phyloP scores from a whole-genome alignment of 768 basidiomycete species.

The Tulasnella sp. region DNA sequence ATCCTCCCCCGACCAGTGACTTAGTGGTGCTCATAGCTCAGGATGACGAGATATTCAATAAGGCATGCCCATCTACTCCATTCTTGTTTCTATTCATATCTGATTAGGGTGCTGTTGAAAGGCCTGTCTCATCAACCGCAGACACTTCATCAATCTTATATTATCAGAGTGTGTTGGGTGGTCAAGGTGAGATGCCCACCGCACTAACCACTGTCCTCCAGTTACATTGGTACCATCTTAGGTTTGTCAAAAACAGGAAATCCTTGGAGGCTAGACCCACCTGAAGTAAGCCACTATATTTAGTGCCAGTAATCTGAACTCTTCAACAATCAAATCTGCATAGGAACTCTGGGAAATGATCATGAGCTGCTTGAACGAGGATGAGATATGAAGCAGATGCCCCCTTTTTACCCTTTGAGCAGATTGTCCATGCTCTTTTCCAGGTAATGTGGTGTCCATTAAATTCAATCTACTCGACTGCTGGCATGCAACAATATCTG shows the following conservation, averaged over 20 bases:
- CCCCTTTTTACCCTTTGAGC: not conserved
- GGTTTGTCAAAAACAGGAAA: conserved; percentile 53
- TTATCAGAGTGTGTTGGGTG: not conserved
- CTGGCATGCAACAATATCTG: too few relatives aligned
- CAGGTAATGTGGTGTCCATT: conserved; percentile 60
- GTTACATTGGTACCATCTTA: conserved; percentile 55
- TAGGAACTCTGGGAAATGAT: conserved; percentile 38
- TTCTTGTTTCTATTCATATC: too few relatives aligned
- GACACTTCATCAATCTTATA: conserved; percentile 19
- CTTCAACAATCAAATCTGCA: not conserved
- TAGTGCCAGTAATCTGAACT: not conserved
- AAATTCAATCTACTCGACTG: conserved; percentile 76
- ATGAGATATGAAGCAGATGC: not conserved
- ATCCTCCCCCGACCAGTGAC: conserved; percentile 15
- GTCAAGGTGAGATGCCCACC: not conserved
- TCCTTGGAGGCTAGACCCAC: conserved; percentile 49
- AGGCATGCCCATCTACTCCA: too few relatives aligned
- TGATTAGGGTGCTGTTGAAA: too few relatives aligned
- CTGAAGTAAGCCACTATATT: not conserved
- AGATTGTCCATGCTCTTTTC: not conserved
- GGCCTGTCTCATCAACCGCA: conserved; percentile 50
- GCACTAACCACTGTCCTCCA: conserved; percentile 66
- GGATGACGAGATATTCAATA: conserved; percentile 69
- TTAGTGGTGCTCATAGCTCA: conserved; percentile 28
- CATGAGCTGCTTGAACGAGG: conserved; percentile 51